Evolutionary conservation across 805 yeast species (phyloP).

Genomic region (Pichia membranifaciens): DNA sequence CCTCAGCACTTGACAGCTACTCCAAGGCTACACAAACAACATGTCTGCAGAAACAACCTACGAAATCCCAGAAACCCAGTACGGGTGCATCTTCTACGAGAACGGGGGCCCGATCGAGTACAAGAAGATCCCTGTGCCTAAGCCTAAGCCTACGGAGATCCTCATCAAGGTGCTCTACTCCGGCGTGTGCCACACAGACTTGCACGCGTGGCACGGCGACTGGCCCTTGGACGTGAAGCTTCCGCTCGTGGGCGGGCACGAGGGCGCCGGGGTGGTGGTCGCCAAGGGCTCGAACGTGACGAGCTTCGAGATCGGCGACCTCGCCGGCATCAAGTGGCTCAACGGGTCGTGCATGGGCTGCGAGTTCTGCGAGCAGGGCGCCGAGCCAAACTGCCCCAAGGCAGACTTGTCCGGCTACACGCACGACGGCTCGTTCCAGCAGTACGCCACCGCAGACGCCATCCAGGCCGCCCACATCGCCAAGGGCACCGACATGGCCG

Average conservation of each 20-base stretch:
- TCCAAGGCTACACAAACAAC: too few relatives aligned
- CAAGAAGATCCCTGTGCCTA: constrained; percentile 70
- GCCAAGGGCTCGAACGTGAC: constrained; percentile 61
- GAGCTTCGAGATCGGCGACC: constrained; percentile 68
- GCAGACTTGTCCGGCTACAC: constrained; percentile 82
- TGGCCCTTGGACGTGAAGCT: constrained; percentile 71
- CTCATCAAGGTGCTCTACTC: constrained; percentile 72
- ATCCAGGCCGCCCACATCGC: constrained; percentile 80
- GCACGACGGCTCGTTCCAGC: constrained; percentile 87
- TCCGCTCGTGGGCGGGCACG: constrained; percentile 79
- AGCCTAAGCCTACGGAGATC: constrained; percentile 65
- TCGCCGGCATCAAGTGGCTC: constrained; percentile 77
- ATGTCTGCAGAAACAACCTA: constrained; percentile 21
- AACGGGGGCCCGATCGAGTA: constrained; percentile 55
- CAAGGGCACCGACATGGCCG: constrained; percentile 63
- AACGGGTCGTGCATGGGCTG: constrained; percentile 67
- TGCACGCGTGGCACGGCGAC: constrained; percentile 88
- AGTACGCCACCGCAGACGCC: constrained; percentile 84
- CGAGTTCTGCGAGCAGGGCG: constrained; percentile 59
- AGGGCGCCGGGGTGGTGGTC: constrained; percentile 79
- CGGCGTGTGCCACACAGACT: constrained; percentile 87
- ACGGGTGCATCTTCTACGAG: constrained; percentile 61
- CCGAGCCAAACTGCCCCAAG: constrained; percentile 63
- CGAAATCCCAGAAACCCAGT: constrained; percentile 54
- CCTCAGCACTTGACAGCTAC: too few relatives aligned